These are phyloP conservation scores for Fraxinus paxiana DNA, from an alignment of 305 asterid species.

Conservation along the genomic window DNA sequence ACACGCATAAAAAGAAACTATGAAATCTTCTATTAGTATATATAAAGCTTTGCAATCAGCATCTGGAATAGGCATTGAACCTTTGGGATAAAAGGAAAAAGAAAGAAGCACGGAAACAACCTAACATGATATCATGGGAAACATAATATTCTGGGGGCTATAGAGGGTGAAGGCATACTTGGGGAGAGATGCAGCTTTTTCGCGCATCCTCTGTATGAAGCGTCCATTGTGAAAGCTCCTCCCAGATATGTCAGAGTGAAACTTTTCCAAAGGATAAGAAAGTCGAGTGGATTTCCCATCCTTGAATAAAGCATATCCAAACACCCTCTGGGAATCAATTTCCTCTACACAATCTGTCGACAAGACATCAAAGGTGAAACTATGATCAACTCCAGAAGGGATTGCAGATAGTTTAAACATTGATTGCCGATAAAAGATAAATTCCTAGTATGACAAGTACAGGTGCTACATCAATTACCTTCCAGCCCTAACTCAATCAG, in stretches of 20 bases:
- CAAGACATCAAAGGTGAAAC: conserved; percentile 13
- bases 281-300: conserved; percentile 71
- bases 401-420: background rate
- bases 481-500: conserved; percentile 71
- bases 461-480: conserved; percentile 41
- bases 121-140: background rate
- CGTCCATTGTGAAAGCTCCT: conserved; percentile 91
- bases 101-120: background rate
- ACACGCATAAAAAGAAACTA: background rate
- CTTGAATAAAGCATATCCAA: conserved; percentile 83
- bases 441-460: background rate
- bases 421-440: background rate
- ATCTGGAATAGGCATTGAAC: background rate
- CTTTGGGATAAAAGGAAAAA: background rate
- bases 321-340: conserved; percentile 80
- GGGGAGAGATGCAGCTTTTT: conserved; percentile 76
- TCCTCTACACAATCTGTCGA: conserved; percentile 68
- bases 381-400: conserved; percentile 7
- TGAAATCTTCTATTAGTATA: background rate
- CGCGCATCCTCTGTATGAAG: conserved; percentile 77
- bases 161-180: conserved; percentile 40
- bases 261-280: conserved; percentile 77
- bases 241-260: conserved; percentile 71
- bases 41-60: background rate
- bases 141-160: background rate